Evolutionary conservation across 2,329 filamentous ascomycete species (phyloP), one percentile per base, ranked within the genome.

Genomic region (Talaromyces sp.): DNA sequence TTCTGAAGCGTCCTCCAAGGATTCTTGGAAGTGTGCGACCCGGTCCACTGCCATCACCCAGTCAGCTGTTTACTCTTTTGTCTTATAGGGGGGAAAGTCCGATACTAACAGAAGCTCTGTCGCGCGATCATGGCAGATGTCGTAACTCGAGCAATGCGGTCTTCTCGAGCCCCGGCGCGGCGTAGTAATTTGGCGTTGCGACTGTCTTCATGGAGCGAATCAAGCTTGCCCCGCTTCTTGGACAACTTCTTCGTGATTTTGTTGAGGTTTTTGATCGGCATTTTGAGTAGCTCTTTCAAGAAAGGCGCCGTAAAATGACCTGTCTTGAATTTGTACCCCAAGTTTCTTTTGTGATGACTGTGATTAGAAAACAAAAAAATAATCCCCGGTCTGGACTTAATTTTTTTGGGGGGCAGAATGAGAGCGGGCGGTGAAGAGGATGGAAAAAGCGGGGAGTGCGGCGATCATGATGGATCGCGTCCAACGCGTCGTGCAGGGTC

Each of bases 231-330:
- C 66, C 89, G 86, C 83, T 97, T 97, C 80, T 96, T 96, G 35
- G 86, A 80, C 65, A 97, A 93, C 65, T 91, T 86, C 79, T 97
- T 97, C 64, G 89, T 85, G 21, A 94, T 89, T 73, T 97, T 97
- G 64, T 85, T 79, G 7, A 97, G 78, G 51, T 88, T 85, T 71
- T 86, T 88, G 50, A 61, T 54, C 14, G 90, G 84, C 92, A 96
- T 96, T 27, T 24, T 60, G 43, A 19, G 53, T 52, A 7, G 11
- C 27, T 29, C 12, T 10, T 3, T 21, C 14, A 11, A 3, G 17
- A 52, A 3, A 12, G 17, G 8, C 26, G 9, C 10, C 29, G 32
- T 57, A 19, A 21, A 11, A n/a, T n/a, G 9, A 17, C 32, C 27
- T 11, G 19, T 46, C 10, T 41, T n/a, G 24, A 29, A 26, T 27